Percentiles rank a stretch among this genome's conserved stretches.
Conservation (phyloP, 2,329 filamentous ascomycete species). For the Phoma sp. region DNA sequence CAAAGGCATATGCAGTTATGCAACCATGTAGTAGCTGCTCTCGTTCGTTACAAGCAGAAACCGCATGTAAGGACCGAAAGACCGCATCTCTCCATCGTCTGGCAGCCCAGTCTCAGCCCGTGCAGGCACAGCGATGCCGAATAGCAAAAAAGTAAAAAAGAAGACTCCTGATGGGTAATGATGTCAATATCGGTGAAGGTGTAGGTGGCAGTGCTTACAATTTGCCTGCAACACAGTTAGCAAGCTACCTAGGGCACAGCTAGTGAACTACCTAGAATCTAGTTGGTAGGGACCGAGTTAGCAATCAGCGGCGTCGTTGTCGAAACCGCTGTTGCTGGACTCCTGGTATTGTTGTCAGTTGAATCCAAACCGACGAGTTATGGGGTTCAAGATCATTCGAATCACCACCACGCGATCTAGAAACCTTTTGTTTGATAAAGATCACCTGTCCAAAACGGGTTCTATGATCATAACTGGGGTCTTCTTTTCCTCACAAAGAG, state of each 20-base stretch:
- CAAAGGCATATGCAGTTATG: not conserved
- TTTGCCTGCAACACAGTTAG: too few relatives aligned
- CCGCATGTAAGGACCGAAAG: not conserved
- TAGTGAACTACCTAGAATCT: not conserved
- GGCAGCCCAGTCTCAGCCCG: too few relatives aligned
- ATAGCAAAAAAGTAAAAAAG: not conserved
- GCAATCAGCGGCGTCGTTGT: too few relatives aligned
- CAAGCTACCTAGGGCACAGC: not conserved
- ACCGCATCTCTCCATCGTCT: not conserved
- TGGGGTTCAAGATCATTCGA: not conserved
- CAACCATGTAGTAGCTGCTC: not conserved
- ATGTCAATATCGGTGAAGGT: not conserved
- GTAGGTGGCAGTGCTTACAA: not conserved
- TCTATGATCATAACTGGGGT: not conserved
- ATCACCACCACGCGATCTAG: not conserved
- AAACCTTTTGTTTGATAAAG: conserved; percentile 3
- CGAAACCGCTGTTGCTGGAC: too few relatives aligned
- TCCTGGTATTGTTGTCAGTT: not conserved
- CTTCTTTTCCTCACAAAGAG: not conserved
- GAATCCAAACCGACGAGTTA: not conserved
- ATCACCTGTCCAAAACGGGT: not conserved
- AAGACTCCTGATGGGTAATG: not conserved
- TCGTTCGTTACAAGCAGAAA: not conserved
- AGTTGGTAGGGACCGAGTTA: not conserved
- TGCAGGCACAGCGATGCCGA: not conserved